Base-by-base conservation (phyloP, 768 basidiomycete species). In the Galerina sulciceps region DNA sequence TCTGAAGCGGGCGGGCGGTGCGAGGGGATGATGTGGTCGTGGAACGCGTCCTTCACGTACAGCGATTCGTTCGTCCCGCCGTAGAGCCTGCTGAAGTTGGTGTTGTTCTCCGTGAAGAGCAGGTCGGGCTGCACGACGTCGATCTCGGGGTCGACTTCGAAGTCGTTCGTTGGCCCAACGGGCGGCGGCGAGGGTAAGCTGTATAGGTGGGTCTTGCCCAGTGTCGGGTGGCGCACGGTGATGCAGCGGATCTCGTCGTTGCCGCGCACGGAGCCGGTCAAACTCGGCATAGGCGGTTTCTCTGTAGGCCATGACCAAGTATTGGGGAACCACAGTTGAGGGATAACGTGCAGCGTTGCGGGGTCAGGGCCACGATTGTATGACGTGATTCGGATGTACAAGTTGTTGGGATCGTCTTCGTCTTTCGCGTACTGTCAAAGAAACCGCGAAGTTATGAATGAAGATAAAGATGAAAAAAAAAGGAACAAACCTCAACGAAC, bases 311-410 rank as follows among this genome's bases (percentile, higher is more conserved):
- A 99, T 1, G 97, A 98, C 97, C 97, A 99, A 31, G 93, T 96
- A 73, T 99, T 99, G 18, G 94, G 88, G 79, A 98, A 99, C 90
- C 93, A 98, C 42, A 99, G 79, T 66, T 98, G 96, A 20, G 97
- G 97, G 38, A 99, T 81, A 66, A 99, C 83, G 71, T 99, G 97
- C 57, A 99, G 78, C 23, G 90, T 96, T 15, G 96, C 95, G 1
- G 94, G 85, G 58, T 98, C 95, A 10, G 96, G 95, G 0, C 97
- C 96, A 37, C 97, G 89, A 74, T 99, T 99, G 77, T 98, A 99
- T 13, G 89, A 81, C 2, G 96, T 99, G 70, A 99, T 94, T 56
- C 97, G 92, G 64, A 98, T 86, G 64, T 94, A 96, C 61, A 96
- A 72, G 64, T 84, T 91, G 55, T 99, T 88, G 9, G 93, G 87